These are phyloP conservation scores for Suillus clintonianus DNA, from an alignment of 768 basidiomycete species.

Conservation along the genomic window DNA sequence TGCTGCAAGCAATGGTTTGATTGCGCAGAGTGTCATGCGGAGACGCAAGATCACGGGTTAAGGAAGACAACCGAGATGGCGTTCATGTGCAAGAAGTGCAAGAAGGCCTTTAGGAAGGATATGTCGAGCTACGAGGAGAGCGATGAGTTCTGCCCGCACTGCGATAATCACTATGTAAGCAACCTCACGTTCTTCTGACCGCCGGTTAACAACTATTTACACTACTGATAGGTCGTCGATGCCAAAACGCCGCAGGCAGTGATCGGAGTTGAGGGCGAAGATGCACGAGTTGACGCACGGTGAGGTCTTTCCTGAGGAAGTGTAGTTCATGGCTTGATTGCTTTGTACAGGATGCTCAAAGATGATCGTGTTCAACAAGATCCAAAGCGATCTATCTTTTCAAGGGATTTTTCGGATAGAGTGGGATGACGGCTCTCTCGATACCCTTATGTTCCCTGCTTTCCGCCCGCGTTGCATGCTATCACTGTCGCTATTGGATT, in stretches of 20 bases:
- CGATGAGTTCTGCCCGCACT: conserved; percentile 97
- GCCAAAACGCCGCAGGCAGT: conserved; percentile 89
- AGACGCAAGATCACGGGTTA: conserved; percentile 73
- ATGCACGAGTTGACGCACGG: conserved; percentile 86
- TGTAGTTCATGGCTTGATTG: background rate
- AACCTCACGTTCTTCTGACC: background rate
- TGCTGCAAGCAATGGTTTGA: conserved; percentile 99
- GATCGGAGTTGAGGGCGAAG: conserved; percentile 88
- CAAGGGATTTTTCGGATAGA: conserved; percentile 47
- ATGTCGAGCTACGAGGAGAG: conserved; percentile 92
- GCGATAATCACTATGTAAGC: conserved; percentile 96
- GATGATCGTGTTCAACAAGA: conserved; percentile 75
- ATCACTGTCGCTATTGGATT: background rate
- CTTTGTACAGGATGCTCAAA: conserved; percentile 71
- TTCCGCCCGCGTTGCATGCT: background rate
- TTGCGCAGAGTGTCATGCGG: conserved; percentile 94
- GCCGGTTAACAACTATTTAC: background rate
- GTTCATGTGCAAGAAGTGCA: conserved; percentile 87
- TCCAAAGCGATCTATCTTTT: conserved; percentile 50
- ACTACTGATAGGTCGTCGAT: conserved; percentile 70
- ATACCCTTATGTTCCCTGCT: background rate
- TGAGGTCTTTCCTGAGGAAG: conserved; percentile 34
- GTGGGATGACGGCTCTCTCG: conserved; percentile 29
- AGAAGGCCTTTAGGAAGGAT: conserved; percentile 96
- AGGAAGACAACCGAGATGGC: conserved; percentile 80